These are phyloP conservation scores for Fagus crenata DNA, from an alignment of 306 rosid species.

Conservation along the genomic window DNA sequence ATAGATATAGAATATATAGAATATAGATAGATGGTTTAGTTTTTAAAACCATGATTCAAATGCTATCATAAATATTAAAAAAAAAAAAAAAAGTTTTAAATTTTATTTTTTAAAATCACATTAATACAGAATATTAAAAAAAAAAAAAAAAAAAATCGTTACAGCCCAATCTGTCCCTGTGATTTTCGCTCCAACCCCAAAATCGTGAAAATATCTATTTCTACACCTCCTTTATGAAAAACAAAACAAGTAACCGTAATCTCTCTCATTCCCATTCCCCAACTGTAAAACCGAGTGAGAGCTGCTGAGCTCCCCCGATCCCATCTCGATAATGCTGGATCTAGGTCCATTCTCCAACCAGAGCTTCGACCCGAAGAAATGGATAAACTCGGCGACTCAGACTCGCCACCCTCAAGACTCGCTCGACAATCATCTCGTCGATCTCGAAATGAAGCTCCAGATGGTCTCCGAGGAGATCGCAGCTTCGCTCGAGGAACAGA, in stretches of 20 bases:
- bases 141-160: too few species aligned
- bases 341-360: slow-evolving; percentile 83
- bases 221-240: too few species aligned
- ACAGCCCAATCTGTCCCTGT: too few species aligned
- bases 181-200: too few species aligned
- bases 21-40: too few species aligned
- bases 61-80: too few species aligned
- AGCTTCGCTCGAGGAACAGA: slow-evolving; percentile 91
- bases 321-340: slow-evolving; percentile 69
- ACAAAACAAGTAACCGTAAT: slow-evolving; percentile 18
- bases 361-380: slow-evolving; percentile 84
- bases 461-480: slow-evolving; percentile 92
- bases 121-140: too few species aligned
- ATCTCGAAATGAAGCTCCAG: slow-evolving; percentile 94
- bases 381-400: slow-evolving; percentile 92
- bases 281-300: neutral
- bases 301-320: neutral
- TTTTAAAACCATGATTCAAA: too few species aligned
- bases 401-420: slow-evolving; percentile 83
- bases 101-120: too few species aligned
- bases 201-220: too few species aligned
- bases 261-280: slow-evolving; percentile 5
- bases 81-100: too few species aligned
- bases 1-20: too few species aligned
- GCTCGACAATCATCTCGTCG: slow-evolving; percentile 77